Conservation (phyloP, 768 basidiomycete species). For the Boletus speciosus region DNA sequence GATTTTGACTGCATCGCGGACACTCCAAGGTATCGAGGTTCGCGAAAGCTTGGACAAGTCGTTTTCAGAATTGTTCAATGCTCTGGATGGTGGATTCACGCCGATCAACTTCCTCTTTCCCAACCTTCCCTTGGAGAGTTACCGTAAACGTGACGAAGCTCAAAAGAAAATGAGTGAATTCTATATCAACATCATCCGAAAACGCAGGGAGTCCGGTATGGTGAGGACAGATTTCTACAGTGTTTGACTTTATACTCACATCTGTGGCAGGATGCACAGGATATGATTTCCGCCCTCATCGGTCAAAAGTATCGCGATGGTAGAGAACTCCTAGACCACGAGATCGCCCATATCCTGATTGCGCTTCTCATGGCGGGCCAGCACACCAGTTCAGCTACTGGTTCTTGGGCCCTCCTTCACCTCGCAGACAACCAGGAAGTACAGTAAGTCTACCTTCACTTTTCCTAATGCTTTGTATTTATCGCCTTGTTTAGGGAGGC, state of each 20-base stretch:
- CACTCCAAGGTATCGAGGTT: conserved; percentile 91
- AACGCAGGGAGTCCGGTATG: conserved; percentile 53
- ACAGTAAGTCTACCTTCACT: conserved; percentile 48
- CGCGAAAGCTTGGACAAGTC: conserved; percentile 72
- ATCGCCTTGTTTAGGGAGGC: conserved; percentile 52
- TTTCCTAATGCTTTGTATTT: neutral
- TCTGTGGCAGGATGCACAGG: conserved; percentile 60
- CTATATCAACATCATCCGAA: conserved; percentile 81
- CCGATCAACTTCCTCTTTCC: conserved; percentile 96
- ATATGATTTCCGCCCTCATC: conserved; percentile 89
- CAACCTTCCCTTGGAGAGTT: conserved; percentile 86
- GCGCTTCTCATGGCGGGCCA: conserved; percentile 99
- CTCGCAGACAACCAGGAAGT: conserved; percentile 72
- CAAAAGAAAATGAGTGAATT: conserved; percentile 93
- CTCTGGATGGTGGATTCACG: conserved; percentile 94
- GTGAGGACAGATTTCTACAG: conserved; percentile 25
- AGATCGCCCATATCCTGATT: conserved; percentile 98
- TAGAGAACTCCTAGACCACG: conserved; percentile 71
- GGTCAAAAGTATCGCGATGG: conserved; percentile 83
- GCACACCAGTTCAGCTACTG: conserved; percentile 93
- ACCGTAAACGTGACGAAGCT: conserved; percentile 83
- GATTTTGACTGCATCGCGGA: conserved; percentile 90
- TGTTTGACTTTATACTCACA: conserved; percentile 1
- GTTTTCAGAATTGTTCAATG: conserved; percentile 81
- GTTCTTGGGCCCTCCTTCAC: conserved; percentile 88